phyloP scores from a whole-genome alignment of 2,329 filamentous ascomycete genomes.

The Aspergillus fumigatiaffinis region DNA sequence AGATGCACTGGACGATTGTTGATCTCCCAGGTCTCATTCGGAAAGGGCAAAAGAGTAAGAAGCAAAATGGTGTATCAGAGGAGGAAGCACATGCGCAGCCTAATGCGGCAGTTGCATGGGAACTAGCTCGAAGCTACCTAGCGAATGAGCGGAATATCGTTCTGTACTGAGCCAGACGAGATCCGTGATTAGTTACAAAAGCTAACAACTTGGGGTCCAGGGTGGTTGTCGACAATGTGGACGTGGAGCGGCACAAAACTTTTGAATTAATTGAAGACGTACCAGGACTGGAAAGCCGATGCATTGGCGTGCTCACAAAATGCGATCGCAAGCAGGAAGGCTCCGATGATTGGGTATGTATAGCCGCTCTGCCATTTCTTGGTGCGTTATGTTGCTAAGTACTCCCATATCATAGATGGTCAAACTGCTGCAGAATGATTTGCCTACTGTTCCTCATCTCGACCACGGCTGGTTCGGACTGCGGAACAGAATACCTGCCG shows the following conservation, averaged over 20 bases:
- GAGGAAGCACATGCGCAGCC: too few species aligned
- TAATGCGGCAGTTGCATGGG: too few species aligned
- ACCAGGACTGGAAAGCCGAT: constrained; percentile 7
- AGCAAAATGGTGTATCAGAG: too few species aligned
- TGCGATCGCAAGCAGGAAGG: constrained; percentile 14
- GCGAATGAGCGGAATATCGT: too few species aligned
- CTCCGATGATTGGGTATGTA: constrained; percentile 9
- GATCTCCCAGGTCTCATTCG: too few species aligned
- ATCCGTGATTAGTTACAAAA: too few species aligned
- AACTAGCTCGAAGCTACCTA: too few species aligned
- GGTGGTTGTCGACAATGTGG: constrained; percentile 13
- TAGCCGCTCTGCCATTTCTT: too few species aligned
- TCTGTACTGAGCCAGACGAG: too few species aligned
- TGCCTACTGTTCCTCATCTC: constrained; percentile 8
- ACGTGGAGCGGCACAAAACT: constrained; percentile 10
- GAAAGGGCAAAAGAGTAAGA: too few species aligned
- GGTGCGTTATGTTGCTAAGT: too few species aligned
- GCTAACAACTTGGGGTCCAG: neutral
- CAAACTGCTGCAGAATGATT: constrained; percentile 13
- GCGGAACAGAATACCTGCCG: constrained; percentile 10
- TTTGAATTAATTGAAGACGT: constrained; percentile 7
- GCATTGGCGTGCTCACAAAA: constrained; percentile 13
- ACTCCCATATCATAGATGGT: constrained; percentile 9
- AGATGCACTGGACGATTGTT: too few species aligned
- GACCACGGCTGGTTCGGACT: constrained; percentile 16